phyloP scores from a whole-genome alignment of 2,329 filamentous ascomycete genomes.

The Aureobasidium sp. region DNA sequence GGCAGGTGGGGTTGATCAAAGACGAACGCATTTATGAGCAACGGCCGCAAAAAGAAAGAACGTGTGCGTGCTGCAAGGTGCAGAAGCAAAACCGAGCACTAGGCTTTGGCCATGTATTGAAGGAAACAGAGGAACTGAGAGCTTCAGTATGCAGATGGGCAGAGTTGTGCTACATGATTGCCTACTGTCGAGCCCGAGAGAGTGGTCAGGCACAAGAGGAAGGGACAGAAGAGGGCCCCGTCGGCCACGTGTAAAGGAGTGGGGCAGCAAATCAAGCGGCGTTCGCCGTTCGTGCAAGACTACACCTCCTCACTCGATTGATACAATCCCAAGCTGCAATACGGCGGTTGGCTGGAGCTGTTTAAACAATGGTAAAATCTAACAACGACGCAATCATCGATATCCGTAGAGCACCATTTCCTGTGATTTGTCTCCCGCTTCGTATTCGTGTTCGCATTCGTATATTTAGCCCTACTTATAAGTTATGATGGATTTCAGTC shows the following conservation, averaged over 20 bases:
- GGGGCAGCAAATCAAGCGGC: neutral
- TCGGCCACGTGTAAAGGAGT: neutral
- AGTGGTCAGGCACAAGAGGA: neutral
- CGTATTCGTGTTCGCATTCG: neutral
- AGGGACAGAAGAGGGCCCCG: neutral
- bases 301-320: neutral
- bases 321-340: too few relatives aligned
- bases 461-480: neutral
- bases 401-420: neutral
- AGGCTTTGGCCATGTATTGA: neutral
- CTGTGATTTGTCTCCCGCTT: neutral
- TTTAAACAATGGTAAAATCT: too few relatives aligned
- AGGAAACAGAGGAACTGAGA: neutral
- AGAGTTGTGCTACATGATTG: neutral
- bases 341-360: too few relatives aligned
- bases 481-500: neutral
- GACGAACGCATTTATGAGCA: neutral
- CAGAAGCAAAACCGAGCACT: neutral
- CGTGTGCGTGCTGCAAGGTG: neutral
- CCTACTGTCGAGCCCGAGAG: neutral
- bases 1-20: neutral
- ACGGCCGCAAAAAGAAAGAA: neutral
- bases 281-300: neutral
- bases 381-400: neutral
- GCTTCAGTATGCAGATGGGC: neutral